Base-by-base conservation (phyloP, 2,329 filamentous ascomycete genomes). In the Eurotiales sp. region DNA sequence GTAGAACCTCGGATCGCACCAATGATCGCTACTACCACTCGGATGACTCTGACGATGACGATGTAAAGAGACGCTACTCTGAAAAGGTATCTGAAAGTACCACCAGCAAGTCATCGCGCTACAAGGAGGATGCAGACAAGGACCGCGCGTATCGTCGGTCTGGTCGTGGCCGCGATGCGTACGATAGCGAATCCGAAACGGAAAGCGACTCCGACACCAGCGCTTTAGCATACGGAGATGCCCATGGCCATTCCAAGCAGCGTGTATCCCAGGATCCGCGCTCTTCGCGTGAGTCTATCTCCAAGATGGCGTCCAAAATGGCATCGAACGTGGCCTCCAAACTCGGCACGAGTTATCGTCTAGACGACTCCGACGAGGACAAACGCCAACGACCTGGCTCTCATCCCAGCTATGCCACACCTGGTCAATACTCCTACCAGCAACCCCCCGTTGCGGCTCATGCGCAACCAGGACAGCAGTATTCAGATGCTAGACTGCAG, bases 221-320 rank as follows among this genome's bases (percentile, higher is more conserved):
- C 30, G 61, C 57, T 36, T 59, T 72, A n/a, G 68, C 67, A 3
- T 72, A 72, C 47, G 69, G 69, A 1, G 67, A 71, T 25, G 30
- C 50, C 30, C 45, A 23, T 34, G 41, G 32, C 11, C 46, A 46
- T 17, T 40, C 27, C 8, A 46, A 43, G 14, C 29, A 32, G 15
- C 19, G 34, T n/a, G n/a, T 25, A 8, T 37, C 51, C 23, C 52
- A 51, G 23, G 52, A 54, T n/a, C 43, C 47, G 5, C 52, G 52
- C 45, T 53, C 55, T 14, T 53, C 44, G n/a, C 53, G 51, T 11
- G 51, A 53, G 25, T 53, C 51, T 2, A 39, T 46, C 10, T 23
- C 52, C 0, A 39, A 51, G 15, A 22, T 21, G 22, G 29, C 47
- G 8, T 48, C 46, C 7, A 43, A 43, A 22, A 30, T 44, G 43